Base-by-base conservation (phyloP, 257 asterid genomes). In the Echites panduratus region DNA sequence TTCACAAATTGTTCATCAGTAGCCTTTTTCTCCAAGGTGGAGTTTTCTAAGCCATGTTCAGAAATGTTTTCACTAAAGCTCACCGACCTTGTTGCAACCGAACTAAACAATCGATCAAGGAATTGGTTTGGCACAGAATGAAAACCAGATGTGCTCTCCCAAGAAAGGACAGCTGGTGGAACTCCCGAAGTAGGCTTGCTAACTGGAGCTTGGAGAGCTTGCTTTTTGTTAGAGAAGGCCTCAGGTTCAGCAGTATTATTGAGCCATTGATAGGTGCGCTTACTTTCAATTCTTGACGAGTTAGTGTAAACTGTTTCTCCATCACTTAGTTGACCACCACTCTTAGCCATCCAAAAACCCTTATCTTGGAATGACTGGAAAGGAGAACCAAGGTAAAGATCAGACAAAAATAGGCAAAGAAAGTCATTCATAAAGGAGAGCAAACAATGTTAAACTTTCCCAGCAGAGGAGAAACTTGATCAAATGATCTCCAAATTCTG, bases 271-370 rank as follows among this genome's bases (percentile, higher is more conserved):
- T 84, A 89, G 66, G 82, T 81, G 11, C 93, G 91, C 84, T 94
- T 94, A 54, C 85, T 75, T 61, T 87, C 93, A 71, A 82, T 62
- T 69, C 84, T 86, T 70, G 89, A 79, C 4, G 96, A 82, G 84
- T 81, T 86, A 81, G 81, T 90, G 62, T 86, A 87, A 71, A 87
- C 88, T 61, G 89, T 70, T 58, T 88, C 91, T 47, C 83, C 88
- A 71, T 84, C 88, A 29, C 73, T 73, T 71, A 81, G 69, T 77
- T 86, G 89, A 26, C 85, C 93, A 70, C 87, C 86, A 7, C 85
- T 90, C 70, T 89, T 89, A 0, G 90, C 88, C 80, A 83, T 84
- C 96, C 96, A 89, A 84, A 91, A 87, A 29, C 84, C 89, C 88
- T 89, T 88, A 75, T 87, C 93, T 85, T 86, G 86, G 73, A 84